Base-by-base conservation (phyloP, 2,329 filamentous ascomycete species). In the Escovopsis weberi region DNA sequence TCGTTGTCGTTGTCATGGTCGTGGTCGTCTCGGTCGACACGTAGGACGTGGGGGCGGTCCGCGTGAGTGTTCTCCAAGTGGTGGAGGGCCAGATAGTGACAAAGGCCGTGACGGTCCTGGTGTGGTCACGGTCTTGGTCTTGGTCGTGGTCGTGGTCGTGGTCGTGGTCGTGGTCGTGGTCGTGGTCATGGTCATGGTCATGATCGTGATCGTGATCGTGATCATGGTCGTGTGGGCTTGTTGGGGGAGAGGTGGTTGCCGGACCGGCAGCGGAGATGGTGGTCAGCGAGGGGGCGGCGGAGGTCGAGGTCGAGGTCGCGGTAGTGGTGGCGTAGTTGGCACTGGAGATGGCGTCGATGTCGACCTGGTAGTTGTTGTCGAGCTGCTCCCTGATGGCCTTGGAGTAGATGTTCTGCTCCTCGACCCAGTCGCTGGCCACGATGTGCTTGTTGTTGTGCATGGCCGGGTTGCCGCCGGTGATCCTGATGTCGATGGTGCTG, bases 311-410 rank as follows among this genome's bases (percentile, higher is more conserved):
- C 10, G 41, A 34, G 15, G 15, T 15, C 15, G 15, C 15, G 15
- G 15, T 15, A 15, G 15, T 15, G 15, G 15, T 15, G 28, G 53
- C 49, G 48, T 51, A 32, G 46, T 50, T 33, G 33, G 39, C 47
- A 11, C 49, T 48, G 10, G 50, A 44, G 12, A 44, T 36, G 36
- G 44, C 54, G 33, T 58, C 52, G 19, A 70, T 58, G 32, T 58
- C 50, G 43, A 74, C 67, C 41, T 66, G 57, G 49, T 66, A 74
- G 51, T 63, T 61, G 47, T 58, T 63, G 32, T 48, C 46, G 54
- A 73, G 65, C 58, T 74, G 69, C 4, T 52, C 52, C 45, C 62
- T 52, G 47, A 73, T 64, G 37, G 65, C 70, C 26, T 61, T 63
- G 43, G 53, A 56, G 53, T 64, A 65, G 42, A 66, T 56, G 51